phyloP scores from a whole-genome alignment of 2,329 filamentous ascomycete species.

The Aspergillus neotritici region DNA sequence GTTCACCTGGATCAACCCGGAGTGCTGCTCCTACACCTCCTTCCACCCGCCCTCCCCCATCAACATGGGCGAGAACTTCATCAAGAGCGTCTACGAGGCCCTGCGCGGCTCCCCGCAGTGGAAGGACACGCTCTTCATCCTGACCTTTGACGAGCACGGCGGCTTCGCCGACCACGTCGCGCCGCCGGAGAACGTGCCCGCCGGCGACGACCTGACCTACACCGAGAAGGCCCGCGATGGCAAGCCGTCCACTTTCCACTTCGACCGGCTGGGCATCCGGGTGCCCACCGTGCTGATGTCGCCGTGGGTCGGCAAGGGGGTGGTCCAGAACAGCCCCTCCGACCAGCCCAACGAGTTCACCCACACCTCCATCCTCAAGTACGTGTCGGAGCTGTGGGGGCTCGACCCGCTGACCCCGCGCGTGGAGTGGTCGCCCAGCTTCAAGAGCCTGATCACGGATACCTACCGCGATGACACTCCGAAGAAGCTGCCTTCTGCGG shows the following conservation, averaged over 20 bases:
- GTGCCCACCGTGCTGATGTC: constrained; percentile 43
- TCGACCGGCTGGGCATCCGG: constrained; percentile 40
- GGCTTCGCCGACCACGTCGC: constrained; percentile 46
- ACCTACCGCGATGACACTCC: constrained; percentile 24
- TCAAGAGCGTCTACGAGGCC: constrained; percentile 45
- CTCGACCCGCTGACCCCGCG: constrained; percentile 36
- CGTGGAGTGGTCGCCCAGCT: constrained; percentile 36
- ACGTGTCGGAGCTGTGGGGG: constrained; percentile 41
- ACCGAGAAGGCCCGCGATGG: constrained; percentile 32
- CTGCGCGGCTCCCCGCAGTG: constrained; percentile 42
- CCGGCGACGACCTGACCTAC: constrained; percentile 34
- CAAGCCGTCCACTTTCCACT: constrained; percentile 34
- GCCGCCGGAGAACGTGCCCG: constrained; percentile 36
- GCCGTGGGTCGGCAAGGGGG: constrained; percentile 40
- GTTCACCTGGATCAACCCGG: constrained; percentile 48
- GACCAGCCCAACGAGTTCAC: constrained; percentile 40
- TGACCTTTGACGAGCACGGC: constrained; percentile 46
- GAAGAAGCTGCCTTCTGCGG: constrained; percentile 19
- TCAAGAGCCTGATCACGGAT: constrained; percentile 27
- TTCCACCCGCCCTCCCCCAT: constrained; percentile 44
- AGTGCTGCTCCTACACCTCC: constrained; percentile 47
- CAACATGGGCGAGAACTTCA: constrained; percentile 41
- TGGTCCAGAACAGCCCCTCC: constrained; percentile 36
- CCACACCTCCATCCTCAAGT: constrained; percentile 42
- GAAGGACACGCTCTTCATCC: constrained; percentile 44